phyloP scores from a whole-genome alignment of 1,284 basidiomycete genomes.

The Austroboletus novae-zelandiae region DNA sequence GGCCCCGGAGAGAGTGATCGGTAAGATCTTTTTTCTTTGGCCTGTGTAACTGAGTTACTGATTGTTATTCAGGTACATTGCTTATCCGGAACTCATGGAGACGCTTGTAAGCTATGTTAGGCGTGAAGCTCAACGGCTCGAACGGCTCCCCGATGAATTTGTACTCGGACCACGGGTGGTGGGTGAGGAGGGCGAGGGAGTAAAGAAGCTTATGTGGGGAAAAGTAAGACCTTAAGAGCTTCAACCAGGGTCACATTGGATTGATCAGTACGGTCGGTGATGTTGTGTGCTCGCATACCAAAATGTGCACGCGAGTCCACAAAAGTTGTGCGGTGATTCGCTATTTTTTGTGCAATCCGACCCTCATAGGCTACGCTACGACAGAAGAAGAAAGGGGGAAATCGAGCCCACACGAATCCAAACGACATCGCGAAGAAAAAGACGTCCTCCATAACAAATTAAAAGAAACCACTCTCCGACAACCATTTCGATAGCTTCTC shows the following conservation, averaged over 20 bases:
- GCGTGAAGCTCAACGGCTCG: slow-evolving; percentile 66
- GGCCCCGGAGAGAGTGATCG: slow-evolving; percentile 46
- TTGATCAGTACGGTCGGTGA: no score
- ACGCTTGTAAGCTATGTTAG: slow-evolving; percentile 76
- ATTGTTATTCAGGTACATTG: slow-evolving; percentile 57
- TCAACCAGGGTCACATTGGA: no score
- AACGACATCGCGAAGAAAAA: not conserved
- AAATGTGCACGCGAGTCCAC: no score
- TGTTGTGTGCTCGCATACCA: no score
- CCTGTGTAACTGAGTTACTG: not conserved
- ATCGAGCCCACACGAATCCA: not conserved
- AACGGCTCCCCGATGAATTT: slow-evolving; percentile 67
- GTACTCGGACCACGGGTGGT: slow-evolving; percentile 45
- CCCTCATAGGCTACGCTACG: no score
- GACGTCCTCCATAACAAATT: not conserved
- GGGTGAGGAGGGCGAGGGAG: slow-evolving; percentile 27
- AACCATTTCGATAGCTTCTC: slow-evolving; percentile 64
- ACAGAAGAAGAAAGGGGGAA: not conserved
- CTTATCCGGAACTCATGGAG: slow-evolving; percentile 78
- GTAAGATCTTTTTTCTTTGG: slow-evolving; percentile 12
- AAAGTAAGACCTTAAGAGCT: no score
- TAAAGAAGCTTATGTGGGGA: slow-evolving; percentile 22
- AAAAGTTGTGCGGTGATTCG: no score
- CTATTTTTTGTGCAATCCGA: no score
- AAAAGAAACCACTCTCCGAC: slow-evolving; percentile 61